Evolutionary conservation across 2,329 filamentous ascomycete genomes (phyloP).

Genomic region (Cercospora berteroae): DNA sequence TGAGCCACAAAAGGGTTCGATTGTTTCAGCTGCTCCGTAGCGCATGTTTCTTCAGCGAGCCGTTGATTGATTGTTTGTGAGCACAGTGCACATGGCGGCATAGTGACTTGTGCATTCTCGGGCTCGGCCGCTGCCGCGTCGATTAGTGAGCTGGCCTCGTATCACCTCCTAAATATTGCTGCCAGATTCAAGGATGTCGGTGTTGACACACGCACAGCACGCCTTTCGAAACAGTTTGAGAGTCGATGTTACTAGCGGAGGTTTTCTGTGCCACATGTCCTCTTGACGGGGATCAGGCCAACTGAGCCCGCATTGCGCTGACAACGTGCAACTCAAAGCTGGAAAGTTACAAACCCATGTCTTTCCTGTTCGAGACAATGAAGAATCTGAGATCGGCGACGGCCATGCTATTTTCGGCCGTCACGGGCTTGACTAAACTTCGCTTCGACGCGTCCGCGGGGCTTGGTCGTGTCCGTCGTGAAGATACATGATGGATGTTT

Average conservation of each 20-base stretch:
- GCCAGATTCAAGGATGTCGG: neutral
- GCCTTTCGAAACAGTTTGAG: neutral
- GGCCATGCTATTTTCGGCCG: neutral
- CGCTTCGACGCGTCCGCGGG: neutral
- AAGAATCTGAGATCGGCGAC: neutral
- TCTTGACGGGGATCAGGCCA: neutral
- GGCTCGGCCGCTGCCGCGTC: neutral
- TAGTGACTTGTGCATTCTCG: neutral
- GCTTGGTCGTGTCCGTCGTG: neutral
- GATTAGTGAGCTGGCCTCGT: neutral
- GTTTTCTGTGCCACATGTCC: neutral
- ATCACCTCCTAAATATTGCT: neutral
- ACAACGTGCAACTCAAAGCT: neutral
- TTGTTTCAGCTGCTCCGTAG: neutral
- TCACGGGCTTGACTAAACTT: neutral
- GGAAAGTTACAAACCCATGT: neutral
- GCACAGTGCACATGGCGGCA: neutral
- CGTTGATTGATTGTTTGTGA: neutral
- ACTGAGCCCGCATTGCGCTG: neutral
- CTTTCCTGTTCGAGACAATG: neutral
- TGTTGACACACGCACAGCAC: neutral
- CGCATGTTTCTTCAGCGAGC: neutral
- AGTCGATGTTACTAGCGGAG: neutral
- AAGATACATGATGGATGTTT: neutral
- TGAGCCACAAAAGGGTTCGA: neutral